These are phyloP conservation scores for Chrysopogon serrulatus DNA, from an alignment of 176 grass and related monocot genomes.

Conservation along the genomic window DNA sequence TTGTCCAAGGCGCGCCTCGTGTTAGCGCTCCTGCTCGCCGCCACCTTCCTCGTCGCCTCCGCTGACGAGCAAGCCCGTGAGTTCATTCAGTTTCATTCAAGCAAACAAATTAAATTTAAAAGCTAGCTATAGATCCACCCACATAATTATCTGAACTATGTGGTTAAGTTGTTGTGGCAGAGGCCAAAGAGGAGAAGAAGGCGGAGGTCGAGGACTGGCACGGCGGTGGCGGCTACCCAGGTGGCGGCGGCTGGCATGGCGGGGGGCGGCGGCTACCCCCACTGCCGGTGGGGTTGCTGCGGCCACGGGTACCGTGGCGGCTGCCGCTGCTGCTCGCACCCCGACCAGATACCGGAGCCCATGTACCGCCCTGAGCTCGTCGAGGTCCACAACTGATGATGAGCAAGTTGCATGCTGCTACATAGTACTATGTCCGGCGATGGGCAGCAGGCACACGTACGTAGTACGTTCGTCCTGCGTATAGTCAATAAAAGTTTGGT, in stretches of 20 bases:
- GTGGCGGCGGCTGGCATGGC: neutral
- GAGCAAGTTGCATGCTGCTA: neutral
- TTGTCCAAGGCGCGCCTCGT: conserved; percentile 43
- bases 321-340: conserved; percentile 51
- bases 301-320: conserved; percentile 29
- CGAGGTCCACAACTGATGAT: conserved; percentile 24
- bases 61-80: conserved; percentile 43
- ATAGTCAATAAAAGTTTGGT: neutral
- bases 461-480: neutral
- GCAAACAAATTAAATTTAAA: no score
- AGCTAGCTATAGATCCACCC: no score
- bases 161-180: neutral
- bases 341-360: conserved; percentile 55
- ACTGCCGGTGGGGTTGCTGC: conserved; percentile 40
- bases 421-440: neutral
- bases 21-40: conserved; percentile 38
- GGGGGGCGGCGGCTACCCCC: neutral
- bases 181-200: conserved; percentile 11
- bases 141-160: neutral
- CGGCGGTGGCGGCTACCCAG: neutral
- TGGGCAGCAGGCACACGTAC: neutral
- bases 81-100: neutral
- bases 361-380: conserved; percentile 46
- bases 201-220: neutral
- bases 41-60: conserved; percentile 32